Evolutionary conservation across 2,329 filamentous ascomycete genomes (phyloP).

Genomic region (Penicillium sp.): DNA sequence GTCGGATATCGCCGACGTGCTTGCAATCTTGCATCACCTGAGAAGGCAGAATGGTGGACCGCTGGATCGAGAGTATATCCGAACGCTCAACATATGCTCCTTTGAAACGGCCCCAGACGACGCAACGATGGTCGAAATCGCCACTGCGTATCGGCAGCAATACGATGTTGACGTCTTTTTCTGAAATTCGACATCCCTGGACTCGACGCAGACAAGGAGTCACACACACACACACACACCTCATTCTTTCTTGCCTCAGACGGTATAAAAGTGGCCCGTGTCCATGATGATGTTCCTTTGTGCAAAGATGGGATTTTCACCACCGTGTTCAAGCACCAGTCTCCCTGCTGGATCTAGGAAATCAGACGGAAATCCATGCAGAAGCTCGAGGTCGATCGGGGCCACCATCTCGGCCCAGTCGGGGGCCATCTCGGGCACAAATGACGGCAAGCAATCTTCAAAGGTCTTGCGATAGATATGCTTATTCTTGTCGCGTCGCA

Average conservation of each 20-base stretch:
- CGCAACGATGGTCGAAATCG: constrained; percentile 25
- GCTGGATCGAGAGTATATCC: constrained; percentile 22
- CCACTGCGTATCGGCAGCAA: constrained; percentile 22
- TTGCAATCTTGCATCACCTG: constrained; percentile 26
- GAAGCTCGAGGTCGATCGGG: constrained; percentile 9
- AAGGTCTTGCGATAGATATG: constrained; percentile 21
- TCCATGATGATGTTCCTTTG: constrained; percentile 24
- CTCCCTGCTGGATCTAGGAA: constrained; percentile 11
- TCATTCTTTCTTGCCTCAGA: constrained; percentile 11
- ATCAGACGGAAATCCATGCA: constrained; percentile 9
- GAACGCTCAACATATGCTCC: constrained; percentile 23
- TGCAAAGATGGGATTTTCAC: constrained; percentile 16
- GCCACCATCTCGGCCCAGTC: constrained; percentile 16
- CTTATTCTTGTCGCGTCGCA: constrained; percentile 17
- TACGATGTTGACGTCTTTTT: constrained; percentile 22
- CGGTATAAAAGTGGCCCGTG: constrained; percentile 22
- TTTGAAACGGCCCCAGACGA: constrained; percentile 26
- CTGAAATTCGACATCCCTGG: not conserved
- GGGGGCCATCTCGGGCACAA: constrained; percentile 15
- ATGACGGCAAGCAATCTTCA: constrained; percentile 19
- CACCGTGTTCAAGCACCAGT: constrained; percentile 18
- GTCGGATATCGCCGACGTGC: constrained; percentile 25
- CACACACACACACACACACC: not conserved
- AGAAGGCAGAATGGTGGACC: constrained; percentile 17
- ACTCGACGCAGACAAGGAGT: too few species aligned